Evolutionary conservation across 2,329 filamentous ascomycete species (phyloP), one percentile per base, ranked within the genome.

Genomic region (Aspergillus awamori): DNA sequence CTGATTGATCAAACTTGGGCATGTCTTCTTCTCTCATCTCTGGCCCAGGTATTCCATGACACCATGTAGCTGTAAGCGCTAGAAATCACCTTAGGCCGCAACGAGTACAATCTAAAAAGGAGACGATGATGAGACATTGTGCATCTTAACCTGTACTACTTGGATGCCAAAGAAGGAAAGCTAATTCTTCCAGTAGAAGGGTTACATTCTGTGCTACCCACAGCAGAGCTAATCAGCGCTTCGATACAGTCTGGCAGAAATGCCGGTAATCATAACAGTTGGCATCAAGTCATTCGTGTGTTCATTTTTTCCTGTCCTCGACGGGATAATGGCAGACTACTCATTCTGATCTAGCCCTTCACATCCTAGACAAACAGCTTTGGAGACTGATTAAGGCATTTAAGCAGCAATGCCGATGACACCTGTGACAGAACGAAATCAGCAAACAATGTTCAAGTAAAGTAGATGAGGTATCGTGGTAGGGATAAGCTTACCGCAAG

Each of bases 351-450:
- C 48, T 26, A 47, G 59, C 56, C 57, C 22, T 58, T 53, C 62
- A 58, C 48, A 60, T 60, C 55, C 59, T 67, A 65, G 57, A 64
- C 56, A 41, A 45, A 58, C 36, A 59, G 53, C 60, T 52, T 60
- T 58, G 59, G 53, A 60, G 38, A 59, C 41, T 53, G 33, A 26
- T 13, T 26, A 17, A 47, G 43, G 53, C 38, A 72, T 76, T 83
- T 91, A 93, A 76, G 84, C 82, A 76, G 91, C 88, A 82, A 96
- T 95, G 71, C 92, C 92, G 79, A 96, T 96, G 77, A 96, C 93
- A 84, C 89, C 89, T 90, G 60, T 56, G 17, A 33, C 53, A 26
- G 28, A 53, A 53, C 20, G 38, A 45, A 5, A 61, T 17, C 28
- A 57, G 38, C 24, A 57, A 54, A 22, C n/a, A 26, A 13, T 10